A percentile compares a stretch with the other conserved stretches of the same genome.
Evolutionary conservation across 2,329 filamentous ascomycete genomes (phyloP).

Genomic region (Colletotrichum tropicale): DNA sequence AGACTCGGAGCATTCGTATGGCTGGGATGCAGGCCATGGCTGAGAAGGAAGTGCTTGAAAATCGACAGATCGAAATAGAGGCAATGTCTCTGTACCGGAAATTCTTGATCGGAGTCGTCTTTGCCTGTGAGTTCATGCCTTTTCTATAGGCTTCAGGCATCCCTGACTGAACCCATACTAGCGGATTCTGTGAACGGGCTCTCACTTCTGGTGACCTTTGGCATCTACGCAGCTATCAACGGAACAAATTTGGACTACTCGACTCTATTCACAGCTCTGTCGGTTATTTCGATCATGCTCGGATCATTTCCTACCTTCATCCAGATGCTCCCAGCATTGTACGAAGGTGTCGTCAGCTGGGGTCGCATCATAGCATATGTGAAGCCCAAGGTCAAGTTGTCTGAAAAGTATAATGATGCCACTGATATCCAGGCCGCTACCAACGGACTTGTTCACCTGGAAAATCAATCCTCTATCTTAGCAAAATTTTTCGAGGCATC

Average conservation of each 20-base stretch:
- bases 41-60: background rate
- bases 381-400: background rate
- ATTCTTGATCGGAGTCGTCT: background rate
- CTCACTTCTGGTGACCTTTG: background rate
- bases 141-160: background rate
- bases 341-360: background rate
- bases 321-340: background rate
- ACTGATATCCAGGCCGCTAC: background rate
- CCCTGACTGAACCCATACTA: background rate
- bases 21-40: background rate
- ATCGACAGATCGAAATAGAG: background rate
- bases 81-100: background rate
- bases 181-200: background rate
- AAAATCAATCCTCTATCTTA: background rate
- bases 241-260: background rate
- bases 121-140: background rate
- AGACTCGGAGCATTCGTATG: background rate
- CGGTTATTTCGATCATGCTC: background rate
- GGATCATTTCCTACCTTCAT: background rate
- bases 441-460: rapidly evolving
- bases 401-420: background rate
- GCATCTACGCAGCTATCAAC: background rate
- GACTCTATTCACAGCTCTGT: background rate
- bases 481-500: background rate
- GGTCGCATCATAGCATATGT: background rate